A percentile compares a stretch with the other conserved stretches of the same genome.
Evolutionary conservation across 106 monocot genomes (phyloP).

Genomic region (Phalaenopsis aphrodite): DNA sequence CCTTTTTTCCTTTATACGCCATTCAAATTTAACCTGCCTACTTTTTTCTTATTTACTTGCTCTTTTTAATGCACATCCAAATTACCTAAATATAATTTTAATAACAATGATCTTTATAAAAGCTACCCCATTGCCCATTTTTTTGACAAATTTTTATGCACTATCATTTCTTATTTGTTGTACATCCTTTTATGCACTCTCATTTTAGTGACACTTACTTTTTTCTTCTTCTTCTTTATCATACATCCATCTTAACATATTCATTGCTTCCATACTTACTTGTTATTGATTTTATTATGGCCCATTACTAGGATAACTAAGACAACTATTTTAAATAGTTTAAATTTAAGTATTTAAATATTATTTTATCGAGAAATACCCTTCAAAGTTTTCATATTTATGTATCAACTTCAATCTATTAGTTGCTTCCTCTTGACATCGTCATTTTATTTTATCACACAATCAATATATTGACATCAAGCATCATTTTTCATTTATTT

Average conservation of each 20-base stretch:
- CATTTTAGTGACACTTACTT: neutral
- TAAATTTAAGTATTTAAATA: too few species aligned
- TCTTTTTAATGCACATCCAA: too few species aligned
- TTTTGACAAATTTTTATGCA: neutral
- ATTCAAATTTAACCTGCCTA: too few species aligned
- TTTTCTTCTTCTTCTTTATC: neutral
- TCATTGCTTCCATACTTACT: neutral
- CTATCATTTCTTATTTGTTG: neutral
- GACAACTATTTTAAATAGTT: neutral
- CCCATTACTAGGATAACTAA: neutral
- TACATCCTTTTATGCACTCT: neutral
- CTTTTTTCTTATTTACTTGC: too few species aligned
- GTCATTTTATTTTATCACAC: too few species aligned
- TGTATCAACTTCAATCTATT: too few species aligned
- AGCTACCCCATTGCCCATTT: neutral
- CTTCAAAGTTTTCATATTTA: too few species aligned
- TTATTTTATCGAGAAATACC: too few species aligned
- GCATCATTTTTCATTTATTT: too few species aligned
- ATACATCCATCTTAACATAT: neutral
- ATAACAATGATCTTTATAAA: neutral
- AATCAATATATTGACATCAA: too few species aligned
- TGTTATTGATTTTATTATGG: neutral
- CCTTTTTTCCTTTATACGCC: neutral
- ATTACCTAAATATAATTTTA: too few species aligned
- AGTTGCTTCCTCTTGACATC: too few species aligned